Evolutionary conservation across 2,329 filamentous ascomycete species (phyloP), one percentile per base, ranked within the genome.

Genomic region (Colletotrichum cereale): DNA sequence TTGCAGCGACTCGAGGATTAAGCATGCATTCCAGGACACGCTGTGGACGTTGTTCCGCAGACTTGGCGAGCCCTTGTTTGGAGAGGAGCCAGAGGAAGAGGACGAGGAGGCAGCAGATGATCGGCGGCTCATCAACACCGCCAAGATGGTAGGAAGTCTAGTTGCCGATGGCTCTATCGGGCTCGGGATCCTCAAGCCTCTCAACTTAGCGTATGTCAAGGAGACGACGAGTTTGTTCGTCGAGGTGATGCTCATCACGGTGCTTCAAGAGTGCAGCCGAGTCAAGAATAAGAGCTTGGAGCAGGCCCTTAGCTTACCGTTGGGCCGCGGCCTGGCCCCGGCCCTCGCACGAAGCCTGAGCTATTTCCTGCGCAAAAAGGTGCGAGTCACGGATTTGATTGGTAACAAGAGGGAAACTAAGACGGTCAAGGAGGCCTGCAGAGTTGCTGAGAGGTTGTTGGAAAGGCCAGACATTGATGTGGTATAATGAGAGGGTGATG

Each of bases 1-100:
- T 11, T 97, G 95, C 77, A 85, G 86, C 4, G 93, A 95, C 72
- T 90, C 90, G 75, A 90, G 91, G 76, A 87, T 97, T 75, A 90
- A 90, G 73, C 96, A 96, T 83, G 91, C 93, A 1, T 97, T 98
- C 78, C 93, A 96, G 78, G 95, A 96, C 76, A 90, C 92, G 10
- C 84, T 98, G 1, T 97, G 95, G 91, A 94, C 93, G 75, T 86
- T 96, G 12, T 97, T 98, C 81, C 91, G 92, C 76, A 88, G 90
- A 44, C 89, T 98, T 81, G 96, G 95, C n/a, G 95, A 97, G 80
- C 89, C 88, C 2, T 88, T 93, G 44, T 92, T 93, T 55, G 90
- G 89, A 7, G 90, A 90, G 48, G 88, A 87, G 21, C 85, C 86
- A 3, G 89, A 91, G 7, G 88, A 90, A 2, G 88, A 87, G 18